phyloP scores from a whole-genome alignment of 768 basidiomycete species.

The Tulasnella sp. region DNA sequence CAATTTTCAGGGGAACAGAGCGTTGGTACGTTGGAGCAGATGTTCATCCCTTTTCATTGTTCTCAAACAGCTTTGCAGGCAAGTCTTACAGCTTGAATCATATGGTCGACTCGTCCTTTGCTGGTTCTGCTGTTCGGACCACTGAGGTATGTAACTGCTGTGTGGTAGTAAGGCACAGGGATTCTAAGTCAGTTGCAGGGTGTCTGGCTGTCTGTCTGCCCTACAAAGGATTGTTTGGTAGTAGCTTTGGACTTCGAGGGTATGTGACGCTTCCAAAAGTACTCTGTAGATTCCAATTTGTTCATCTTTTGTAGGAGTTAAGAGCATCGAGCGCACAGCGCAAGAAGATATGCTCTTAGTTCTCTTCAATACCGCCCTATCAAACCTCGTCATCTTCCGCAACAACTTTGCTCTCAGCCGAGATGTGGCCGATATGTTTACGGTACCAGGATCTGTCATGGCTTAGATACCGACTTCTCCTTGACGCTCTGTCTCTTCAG shows the following conservation, averaged over 20 bases:
- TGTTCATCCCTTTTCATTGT: slow-evolving; percentile 34
- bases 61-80: slow-evolving; percentile 44
- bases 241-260: slow-evolving; percentile 66
- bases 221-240: slow-evolving; percentile 51
- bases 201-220: slow-evolving; percentile 64
- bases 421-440: slow-evolving; percentile 57
- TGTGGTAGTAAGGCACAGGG: no score
- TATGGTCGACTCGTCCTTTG: slow-evolving; percentile 59
- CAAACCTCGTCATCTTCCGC: slow-evolving; percentile 59
- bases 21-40: background rate
- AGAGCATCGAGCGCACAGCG: slow-evolving; percentile 58
- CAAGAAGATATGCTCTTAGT: slow-evolving; percentile 63
- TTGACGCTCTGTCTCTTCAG: no score
- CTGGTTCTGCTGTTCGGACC: slow-evolving; percentile 41
- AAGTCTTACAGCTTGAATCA: slow-evolving; percentile 60
- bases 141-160: background rate
- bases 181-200: slow-evolving; percentile 42
- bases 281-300: background rate
- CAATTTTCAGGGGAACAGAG: slow-evolving; percentile 23
- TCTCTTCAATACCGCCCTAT: slow-evolving; percentile 61
- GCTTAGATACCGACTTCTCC: no score
- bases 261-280: slow-evolving; percentile 25
- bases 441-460: slow-evolving; percentile 41
- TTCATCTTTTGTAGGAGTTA: slow-evolving; percentile 43
- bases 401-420: slow-evolving; percentile 62